Percentiles rank a stretch among this genome's conserved stretches.
phyloP scores from a whole-genome alignment of 257 asterid species.

The Solanum peruvianum region DNA sequence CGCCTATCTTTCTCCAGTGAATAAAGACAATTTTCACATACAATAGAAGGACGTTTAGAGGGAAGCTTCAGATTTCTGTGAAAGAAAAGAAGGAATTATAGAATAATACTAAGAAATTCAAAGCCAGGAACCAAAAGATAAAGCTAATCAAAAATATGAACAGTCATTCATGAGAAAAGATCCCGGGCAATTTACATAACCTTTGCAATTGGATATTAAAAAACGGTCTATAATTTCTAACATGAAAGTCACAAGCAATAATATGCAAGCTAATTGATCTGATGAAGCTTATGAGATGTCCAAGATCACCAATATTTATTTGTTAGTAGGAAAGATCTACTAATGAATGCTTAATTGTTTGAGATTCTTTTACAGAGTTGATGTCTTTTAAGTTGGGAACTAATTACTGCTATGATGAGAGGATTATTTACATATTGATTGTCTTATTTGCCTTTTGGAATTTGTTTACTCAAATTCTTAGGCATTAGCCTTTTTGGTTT shows the following conservation, averaged over 20 bases:
- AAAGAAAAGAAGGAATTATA: slow-evolving; percentile 2
- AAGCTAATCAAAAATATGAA: background rate
- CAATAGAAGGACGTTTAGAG: slow-evolving; percentile 71
- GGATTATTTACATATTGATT: background rate
- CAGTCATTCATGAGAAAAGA: background rate
- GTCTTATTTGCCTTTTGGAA: background rate
- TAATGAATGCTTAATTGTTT: background rate
- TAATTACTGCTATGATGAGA: background rate
- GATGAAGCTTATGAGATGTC: background rate
- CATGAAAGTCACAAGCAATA: background rate
- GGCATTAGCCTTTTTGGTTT: background rate
- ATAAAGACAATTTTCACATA: slow-evolving; percentile 84
- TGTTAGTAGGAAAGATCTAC: background rate
- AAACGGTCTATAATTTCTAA: background rate
- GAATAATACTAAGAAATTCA: background rate
- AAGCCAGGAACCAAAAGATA: background rate
- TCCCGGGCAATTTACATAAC: background rate
- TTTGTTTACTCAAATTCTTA: background rate
- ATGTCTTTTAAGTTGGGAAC: background rate
- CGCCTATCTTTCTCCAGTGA: slow-evolving; percentile 66
- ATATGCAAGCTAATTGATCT: background rate
- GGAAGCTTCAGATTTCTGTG: slow-evolving; percentile 86
- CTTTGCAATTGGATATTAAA: background rate
- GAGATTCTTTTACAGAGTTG: background rate
- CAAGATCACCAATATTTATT: background rate